A percentile compares a stretch with the other conserved stretches of the same genome.
Evolutionary conservation across 148 eudicot genomes (phyloP).

Genomic region (Nepenthes gracilis): DNA sequence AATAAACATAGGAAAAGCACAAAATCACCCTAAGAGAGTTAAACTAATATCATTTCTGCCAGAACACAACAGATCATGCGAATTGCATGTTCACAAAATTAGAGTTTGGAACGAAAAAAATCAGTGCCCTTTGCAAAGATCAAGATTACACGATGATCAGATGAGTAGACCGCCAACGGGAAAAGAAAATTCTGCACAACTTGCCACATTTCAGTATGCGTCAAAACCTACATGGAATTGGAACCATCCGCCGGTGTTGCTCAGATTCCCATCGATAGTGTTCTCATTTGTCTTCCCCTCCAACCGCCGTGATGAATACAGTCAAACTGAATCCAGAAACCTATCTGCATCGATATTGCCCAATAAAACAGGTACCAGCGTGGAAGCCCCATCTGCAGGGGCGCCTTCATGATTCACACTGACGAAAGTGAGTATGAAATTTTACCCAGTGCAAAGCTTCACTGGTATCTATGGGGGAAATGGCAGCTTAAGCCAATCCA

Average conservation of each 20-base stretch:
- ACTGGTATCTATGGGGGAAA: background rate
- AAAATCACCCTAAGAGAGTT: no score
- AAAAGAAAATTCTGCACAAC: conserved; percentile 28
- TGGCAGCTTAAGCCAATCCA: background rate
- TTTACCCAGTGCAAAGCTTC: background rate
- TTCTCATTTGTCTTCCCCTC: background rate
- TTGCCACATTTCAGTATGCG: conserved; percentile 13
- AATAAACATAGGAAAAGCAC: no score
- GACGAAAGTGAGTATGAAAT: conserved; percentile 2
- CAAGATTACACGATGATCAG: background rate
- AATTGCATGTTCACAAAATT: no score
- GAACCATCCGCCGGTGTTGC: no score
- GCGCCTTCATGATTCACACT: conserved; percentile 29
- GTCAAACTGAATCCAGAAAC: conserved; percentile 23
- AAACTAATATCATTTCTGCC: no score
- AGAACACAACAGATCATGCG: no score
- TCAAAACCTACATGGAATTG: conserved; percentile 13
- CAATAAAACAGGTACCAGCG: conserved; percentile 10
- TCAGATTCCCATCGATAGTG: background rate
- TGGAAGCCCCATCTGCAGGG: conserved; percentile 17
- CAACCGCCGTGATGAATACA: conserved; percentile 9
- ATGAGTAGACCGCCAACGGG: conserved; percentile 7
- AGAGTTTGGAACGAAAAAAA: no score
- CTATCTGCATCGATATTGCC: conserved; percentile 5
- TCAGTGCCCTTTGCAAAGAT: no score